These are phyloP conservation scores for Dioszegia hungarica DNA, from an alignment of 768 basidiomycete species.

Conservation along the genomic window DNA sequence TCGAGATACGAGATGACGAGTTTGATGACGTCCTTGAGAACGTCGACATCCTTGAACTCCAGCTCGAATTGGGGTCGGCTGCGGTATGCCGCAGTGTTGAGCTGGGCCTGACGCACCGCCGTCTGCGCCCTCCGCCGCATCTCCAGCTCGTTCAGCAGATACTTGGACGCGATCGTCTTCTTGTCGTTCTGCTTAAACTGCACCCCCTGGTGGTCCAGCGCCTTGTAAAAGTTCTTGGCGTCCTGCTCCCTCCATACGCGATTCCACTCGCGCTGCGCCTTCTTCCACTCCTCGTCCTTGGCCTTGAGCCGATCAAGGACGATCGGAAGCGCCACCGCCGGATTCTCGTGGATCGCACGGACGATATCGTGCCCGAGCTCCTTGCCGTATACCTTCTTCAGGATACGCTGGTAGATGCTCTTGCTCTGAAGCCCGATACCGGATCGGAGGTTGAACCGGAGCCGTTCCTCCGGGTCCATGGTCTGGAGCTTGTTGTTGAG, in stretches of 20 bases:
- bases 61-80: slow-evolving; percentile 72
- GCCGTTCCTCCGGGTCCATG: slow-evolving; percentile 82
- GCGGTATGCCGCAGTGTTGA: slow-evolving; percentile 51
- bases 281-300: slow-evolving; percentile 96
- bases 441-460: slow-evolving; percentile 71
- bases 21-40: slow-evolving; percentile 83
- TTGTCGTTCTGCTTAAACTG: slow-evolving; percentile 95
- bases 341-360: slow-evolving; percentile 79
- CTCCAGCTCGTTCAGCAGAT: slow-evolving; percentile 47
- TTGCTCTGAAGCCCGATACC: slow-evolving; percentile 86
- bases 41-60: slow-evolving; percentile 68
- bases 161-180: slow-evolving; percentile 49
- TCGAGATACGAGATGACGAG: slow-evolving; percentile 88
- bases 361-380: slow-evolving; percentile 49
- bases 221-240: slow-evolving; percentile 96
- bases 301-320: slow-evolving; percentile 80
- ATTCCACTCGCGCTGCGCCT: slow-evolving; percentile 90
- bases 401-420: slow-evolving; percentile 80
- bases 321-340: slow-evolving; percentile 83
- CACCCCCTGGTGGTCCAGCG: slow-evolving; percentile 91
- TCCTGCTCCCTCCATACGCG: slow-evolving; percentile 93
- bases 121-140: slow-evolving; percentile 47
- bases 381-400: slow-evolving; percentile 87
- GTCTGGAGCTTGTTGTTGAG: slow-evolving; percentile 74
- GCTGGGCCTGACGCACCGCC: slow-evolving; percentile 42